phyloP scores from a whole-genome alignment of 208 protist species.

The Borovskyia barvae region DNA sequence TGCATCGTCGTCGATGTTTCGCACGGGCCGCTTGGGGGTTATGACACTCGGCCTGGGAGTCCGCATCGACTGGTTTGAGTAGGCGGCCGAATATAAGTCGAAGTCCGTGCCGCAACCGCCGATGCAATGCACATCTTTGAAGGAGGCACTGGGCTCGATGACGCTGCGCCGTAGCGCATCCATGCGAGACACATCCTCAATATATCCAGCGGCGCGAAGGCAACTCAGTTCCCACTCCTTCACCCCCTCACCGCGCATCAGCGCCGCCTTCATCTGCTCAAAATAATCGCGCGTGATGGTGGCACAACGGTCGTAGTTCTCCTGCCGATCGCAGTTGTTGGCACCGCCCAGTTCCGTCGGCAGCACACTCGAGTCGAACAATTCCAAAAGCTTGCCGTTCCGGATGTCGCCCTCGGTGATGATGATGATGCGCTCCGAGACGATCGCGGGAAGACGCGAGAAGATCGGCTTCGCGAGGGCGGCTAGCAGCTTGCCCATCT shows the following conservation, averaged over 20 bases:
- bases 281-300: conserved; percentile 54
- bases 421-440: conserved; percentile 70
- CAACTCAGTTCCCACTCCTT: conserved; percentile 80
- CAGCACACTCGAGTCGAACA: conserved; percentile 56
- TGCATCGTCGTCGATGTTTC: conserved; percentile 22
- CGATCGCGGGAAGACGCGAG: conserved; percentile 50
- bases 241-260: conserved; percentile 44
- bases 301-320: conserved; percentile 42
- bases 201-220: conserved; percentile 31
- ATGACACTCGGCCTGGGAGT: not conserved
- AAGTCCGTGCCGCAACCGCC: not conserved
- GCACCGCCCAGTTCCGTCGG: conserved; percentile 57
- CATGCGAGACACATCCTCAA: conserved; percentile 14
- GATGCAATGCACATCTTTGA: not conserved
- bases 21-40: not conserved
- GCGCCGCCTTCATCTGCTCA: conserved; percentile 33
- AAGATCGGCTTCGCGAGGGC: conserved; percentile 72
- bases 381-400: conserved; percentile 47
- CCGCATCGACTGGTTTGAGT: not conserved
- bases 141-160: conserved; percentile 6
- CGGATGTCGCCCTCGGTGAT: conserved; percentile 61
- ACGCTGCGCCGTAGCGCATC: conserved; percentile 26
- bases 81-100: not conserved
- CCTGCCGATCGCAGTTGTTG: conserved; percentile 65
- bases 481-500: conserved; percentile 58